Evolutionary conservation across 176 grass and related monocot species (phyloP).

Genomic region (Aechmea fasciata): DNA sequence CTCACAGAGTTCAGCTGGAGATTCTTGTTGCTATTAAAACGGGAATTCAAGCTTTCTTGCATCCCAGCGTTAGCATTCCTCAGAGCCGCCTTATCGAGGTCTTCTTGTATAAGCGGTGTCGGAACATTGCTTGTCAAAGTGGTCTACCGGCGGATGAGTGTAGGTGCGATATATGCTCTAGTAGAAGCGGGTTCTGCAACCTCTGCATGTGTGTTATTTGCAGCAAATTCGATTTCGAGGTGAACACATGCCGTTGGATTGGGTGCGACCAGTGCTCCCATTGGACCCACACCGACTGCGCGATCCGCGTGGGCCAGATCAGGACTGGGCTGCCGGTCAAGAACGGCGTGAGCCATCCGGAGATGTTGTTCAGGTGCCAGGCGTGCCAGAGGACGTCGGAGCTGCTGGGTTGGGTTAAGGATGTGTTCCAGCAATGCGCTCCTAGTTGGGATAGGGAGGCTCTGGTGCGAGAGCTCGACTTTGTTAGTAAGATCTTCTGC

Average conservation of each 20-base stretch:
- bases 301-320: conserved; percentile 47
- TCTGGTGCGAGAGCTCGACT: conserved; percentile 58
- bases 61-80: conserved; percentile 51
- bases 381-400: conserved; percentile 77
- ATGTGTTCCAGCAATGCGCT: conserved; percentile 81
- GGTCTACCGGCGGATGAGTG: conserved; percentile 56
- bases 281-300: conserved; percentile 88
- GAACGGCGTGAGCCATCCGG: conserved; percentile 23
- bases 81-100: conserved; percentile 45
- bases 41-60: conserved; percentile 68
- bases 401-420: conserved; percentile 69
- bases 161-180: conserved; percentile 44
- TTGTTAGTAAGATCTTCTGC: conserved; percentile 72
- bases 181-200: conserved; percentile 69
- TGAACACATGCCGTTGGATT: conserved; percentile 88
- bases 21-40: conserved; percentile 77
- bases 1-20: conserved; percentile 67
- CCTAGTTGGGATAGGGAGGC: conserved; percentile 53
- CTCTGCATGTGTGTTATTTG: conserved; percentile 92
- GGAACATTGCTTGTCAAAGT: conserved; percentile 72
- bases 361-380: conserved; percentile 71
- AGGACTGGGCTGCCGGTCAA: conserved; percentile 37
- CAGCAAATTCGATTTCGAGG: conserved; percentile 78
- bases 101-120: conserved; percentile 72
- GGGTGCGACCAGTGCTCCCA: conserved; percentile 80